A percentile compares a stretch with the other conserved stretches of the same genome.
Evolutionary conservation across 768 basidiomycete species (phyloP).

Genomic region (Amanita phalloides): DNA sequence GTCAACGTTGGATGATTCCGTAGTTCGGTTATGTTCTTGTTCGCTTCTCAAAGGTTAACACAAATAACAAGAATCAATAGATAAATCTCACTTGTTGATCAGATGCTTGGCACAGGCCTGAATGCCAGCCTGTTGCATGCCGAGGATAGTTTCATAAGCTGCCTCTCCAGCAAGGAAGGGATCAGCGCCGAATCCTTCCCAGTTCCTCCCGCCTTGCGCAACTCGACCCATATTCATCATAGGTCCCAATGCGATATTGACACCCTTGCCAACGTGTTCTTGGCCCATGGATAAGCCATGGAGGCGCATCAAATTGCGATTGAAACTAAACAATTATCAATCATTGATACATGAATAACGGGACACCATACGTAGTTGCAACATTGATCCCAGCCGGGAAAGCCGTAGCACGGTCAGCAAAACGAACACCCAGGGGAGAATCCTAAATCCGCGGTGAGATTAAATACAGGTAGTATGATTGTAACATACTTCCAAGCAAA

Average conservation of each 20-base stretch:
- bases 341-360: not conserved
- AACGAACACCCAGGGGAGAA: conserved; percentile 71
- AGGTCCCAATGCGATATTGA: conserved; percentile 67
- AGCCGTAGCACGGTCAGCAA: conserved; percentile 58
- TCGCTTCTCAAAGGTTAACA: conserved; percentile 28
- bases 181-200: conserved; percentile 94
- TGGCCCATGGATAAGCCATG: conserved; percentile 73
- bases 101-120: conserved; percentile 84
- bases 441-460: conserved; percentile 26
- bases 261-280: conserved; percentile 79
- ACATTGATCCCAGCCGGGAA: conserved; percentile 83
- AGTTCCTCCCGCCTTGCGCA: conserved; percentile 77
- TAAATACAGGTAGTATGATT: not conserved
- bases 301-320: conserved; percentile 64
- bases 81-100: conserved; percentile 51
- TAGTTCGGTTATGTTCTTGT: conserved; percentile 52
- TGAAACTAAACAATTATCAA: conserved; percentile 37
- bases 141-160: conserved; percentile 72
- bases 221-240: conserved; percentile 86
- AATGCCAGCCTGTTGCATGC: conserved; percentile 69
- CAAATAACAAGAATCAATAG: not conserved
- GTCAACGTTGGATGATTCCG: conserved; percentile 57
- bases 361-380: conserved; percentile 57
- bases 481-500: conserved; percentile 53
- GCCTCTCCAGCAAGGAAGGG: conserved; percentile 78